Base-by-base conservation (phyloP, 1,139 yeast species). In the Candida freyschussii region DNA sequence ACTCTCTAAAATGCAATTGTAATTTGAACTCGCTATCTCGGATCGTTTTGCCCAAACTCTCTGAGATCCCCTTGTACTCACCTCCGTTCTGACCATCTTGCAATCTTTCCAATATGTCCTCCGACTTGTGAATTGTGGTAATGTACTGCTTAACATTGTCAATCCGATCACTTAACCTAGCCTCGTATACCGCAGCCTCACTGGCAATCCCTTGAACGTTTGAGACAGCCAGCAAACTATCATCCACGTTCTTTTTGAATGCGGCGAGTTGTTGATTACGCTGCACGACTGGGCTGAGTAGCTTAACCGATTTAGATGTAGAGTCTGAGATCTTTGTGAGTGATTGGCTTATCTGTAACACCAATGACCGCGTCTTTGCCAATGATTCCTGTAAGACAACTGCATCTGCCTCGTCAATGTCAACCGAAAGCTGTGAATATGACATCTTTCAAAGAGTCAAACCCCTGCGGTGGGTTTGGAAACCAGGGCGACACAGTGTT, bases 371-470 rank as follows among this genome's bases (percentile, higher is more conserved):
- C 6, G 87, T 74, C 37, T 73, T 70, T 31, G 67, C 58, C 21
- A 87, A 63, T 36, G 83, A 80, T 50, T 83, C 93, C 37, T 83
- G 83, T 26, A 87, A 66, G 8, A 87, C 87, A 3, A 86, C 78
- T 29, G 85, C 78, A 48, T 86, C 96, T 3, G 93, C 89, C 54
- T 83, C 94, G 51, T 84, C 94, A 2, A 77, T 65, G 50, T 81
- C 91, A 18, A 75, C 40, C 4, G 35, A 16, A 4, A 38, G 10
- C 9, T 33, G 41, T 6, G 27, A 22, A 21, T 34, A 34, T 13
- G 41, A 27, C 38, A 34, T 37, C n/a, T 11, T 10, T 22, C n/a
- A n/a, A n/a, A n/a, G n/a, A n/a, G n/a, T n/a, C n/a, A n/a, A n/a
- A n/a, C n/a, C n/a, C n/a, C n/a, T n/a, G n/a, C n/a, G n/a, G n/a